Evolutionary conservation across 768 basidiomycete genomes (phyloP).

Genomic region (Cyathus striatus): DNA sequence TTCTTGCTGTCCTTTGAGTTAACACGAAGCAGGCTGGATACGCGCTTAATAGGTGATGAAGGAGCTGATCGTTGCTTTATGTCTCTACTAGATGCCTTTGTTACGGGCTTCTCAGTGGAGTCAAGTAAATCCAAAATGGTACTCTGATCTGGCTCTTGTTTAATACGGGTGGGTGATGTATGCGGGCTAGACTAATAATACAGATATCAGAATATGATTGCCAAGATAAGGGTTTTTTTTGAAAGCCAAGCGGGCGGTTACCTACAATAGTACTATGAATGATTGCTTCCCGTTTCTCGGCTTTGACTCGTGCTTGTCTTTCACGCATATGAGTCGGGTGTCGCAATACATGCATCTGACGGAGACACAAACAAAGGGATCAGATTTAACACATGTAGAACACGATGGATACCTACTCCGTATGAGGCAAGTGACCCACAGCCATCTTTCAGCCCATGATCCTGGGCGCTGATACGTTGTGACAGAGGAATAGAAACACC

Average conservation of each 20-base stretch:
- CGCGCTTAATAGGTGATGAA: neutral
- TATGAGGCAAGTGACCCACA: constrained; percentile 43
- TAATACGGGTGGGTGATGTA: no score
- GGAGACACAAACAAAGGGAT: constrained; percentile 4
- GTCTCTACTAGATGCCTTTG: no score
- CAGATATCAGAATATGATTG: no score
- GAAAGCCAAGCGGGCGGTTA: no score
- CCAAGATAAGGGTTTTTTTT: no score
- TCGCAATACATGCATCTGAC: constrained; percentile 22
- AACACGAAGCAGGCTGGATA: constrained; percentile 7
- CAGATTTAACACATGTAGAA: neutral
- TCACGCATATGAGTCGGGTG: constrained; percentile 17
- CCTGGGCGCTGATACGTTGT: constrained; percentile 18
- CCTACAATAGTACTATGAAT: no score
- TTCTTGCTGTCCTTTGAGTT: constrained; percentile 24
- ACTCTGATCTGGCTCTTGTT: no score
- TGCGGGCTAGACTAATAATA: no score
- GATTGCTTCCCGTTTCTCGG: no score
- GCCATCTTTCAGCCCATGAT: constrained; percentile 38
- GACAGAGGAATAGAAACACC: constrained; percentile 23
- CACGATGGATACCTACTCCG: constrained; percentile 26
- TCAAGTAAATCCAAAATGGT: no score
- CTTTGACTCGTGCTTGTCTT: constrained; percentile 7
- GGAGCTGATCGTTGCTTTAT: no score
- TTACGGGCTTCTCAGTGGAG: no score